phyloP scores from a whole-genome alignment of 179 eudicot species.

The Drosera spatulata region DNA sequence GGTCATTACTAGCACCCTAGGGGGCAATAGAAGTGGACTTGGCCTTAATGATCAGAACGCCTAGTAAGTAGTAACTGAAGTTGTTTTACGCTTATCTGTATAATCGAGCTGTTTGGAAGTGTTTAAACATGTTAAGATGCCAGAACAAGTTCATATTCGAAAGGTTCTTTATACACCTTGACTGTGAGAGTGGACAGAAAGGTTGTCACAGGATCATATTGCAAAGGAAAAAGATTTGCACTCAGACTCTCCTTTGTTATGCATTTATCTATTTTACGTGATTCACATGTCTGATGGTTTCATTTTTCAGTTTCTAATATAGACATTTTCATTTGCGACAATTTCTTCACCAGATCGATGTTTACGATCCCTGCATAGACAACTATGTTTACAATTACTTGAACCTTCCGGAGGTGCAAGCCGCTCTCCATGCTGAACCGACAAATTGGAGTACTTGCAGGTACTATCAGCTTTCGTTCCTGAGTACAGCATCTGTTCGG shows the following conservation, averaged over 20 bases:
- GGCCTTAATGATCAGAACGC: too few relatives aligned
- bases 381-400: constrained; percentile 52
- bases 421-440: constrained; percentile 59
- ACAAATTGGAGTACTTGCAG: constrained; percentile 39
- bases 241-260: background rate
- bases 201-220: too few relatives aligned
- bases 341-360: constrained; percentile 12
- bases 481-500: background rate
- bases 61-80: too few relatives aligned
- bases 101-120: too few relatives aligned
- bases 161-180: too few relatives aligned
- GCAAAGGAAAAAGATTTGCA: too few relatives aligned
- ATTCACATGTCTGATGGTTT: background rate
- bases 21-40: too few relatives aligned
- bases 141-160: too few relatives aligned
- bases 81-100: too few relatives aligned
- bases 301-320: background rate
- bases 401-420: constrained; percentile 53
- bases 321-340: background rate
- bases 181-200: too few relatives aligned
- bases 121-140: too few relatives aligned
- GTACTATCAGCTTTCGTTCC: constrained; percentile 5
- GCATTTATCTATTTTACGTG: background rate
- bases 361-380: constrained; percentile 58
- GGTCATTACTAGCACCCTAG: too few relatives aligned